Conservation (phyloP, 1,284 basidiomycete species). For the Volvariella surrecta region DNA sequence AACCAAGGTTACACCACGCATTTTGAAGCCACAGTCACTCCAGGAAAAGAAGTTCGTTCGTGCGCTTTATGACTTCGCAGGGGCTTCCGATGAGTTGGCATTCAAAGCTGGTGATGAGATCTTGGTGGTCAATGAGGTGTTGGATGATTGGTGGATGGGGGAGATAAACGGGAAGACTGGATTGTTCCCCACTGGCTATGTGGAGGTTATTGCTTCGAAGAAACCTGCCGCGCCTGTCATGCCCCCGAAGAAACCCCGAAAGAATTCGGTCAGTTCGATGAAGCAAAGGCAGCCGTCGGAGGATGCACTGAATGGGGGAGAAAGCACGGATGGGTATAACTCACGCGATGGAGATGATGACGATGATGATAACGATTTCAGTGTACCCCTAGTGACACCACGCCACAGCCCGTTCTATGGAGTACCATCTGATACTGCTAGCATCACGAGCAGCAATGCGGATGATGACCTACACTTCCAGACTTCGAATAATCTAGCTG, state of each 20-base stretch:
- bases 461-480: constrained; percentile 26
- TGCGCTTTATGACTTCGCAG: constrained; percentile 68
- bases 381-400: constrained; percentile 30
- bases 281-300: constrained; percentile 3
- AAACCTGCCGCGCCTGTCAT: constrained; percentile 17
- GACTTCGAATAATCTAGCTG: background rate
- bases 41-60: constrained; percentile 50
- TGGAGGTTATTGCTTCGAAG: constrained; percentile 32
- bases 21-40: constrained; percentile 38
- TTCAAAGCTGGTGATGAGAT: constrained; percentile 71
- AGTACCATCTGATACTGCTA: constrained; percentile 31
- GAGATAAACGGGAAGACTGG: constrained; percentile 60
- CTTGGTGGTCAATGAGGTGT: constrained; percentile 62
- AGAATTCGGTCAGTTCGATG: constrained; percentile 2
- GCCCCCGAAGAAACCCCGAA: constrained; percentile 13
- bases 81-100: constrained; percentile 65
- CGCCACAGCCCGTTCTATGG: constrained; percentile 37
- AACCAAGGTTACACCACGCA: constrained; percentile 32
- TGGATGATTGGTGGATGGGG: constrained; percentile 84
- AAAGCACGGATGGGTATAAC: constrained; percentile 5
- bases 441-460: constrained; percentile 34
- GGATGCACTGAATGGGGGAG: constrained; percentile 1
- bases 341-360: constrained; percentile 21
- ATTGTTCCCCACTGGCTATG: constrained; percentile 71
- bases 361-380: constrained; percentile 31